These are phyloP conservation scores for Thecaphora thlaspeos DNA, from an alignment of 1,284 basidiomycete genomes.

Conservation along the genomic window DNA sequence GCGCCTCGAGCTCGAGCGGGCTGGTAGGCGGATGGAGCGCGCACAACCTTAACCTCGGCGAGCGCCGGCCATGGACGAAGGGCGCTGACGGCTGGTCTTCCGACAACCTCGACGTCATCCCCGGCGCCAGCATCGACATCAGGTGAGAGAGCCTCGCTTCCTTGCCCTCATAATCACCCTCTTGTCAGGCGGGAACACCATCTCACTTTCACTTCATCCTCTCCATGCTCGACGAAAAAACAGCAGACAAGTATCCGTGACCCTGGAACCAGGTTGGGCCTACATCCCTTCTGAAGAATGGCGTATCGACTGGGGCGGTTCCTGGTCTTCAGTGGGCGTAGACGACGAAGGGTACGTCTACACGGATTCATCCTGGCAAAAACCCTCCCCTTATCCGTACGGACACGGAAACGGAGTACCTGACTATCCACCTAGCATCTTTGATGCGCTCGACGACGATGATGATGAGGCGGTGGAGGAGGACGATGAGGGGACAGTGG, in stretches of 20 bases:
- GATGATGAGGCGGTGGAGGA: conserved; percentile 4
- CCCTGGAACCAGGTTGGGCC: conserved; percentile 49
- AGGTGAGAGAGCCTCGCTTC: conserved; percentile 11
- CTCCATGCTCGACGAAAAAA: no score
- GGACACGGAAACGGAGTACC: conserved; percentile 13
- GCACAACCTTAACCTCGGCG: conserved; percentile 31
- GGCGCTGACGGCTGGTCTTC: conserved; percentile 49
- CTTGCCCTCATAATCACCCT: neutral
- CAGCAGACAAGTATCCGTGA: conserved; percentile 47
- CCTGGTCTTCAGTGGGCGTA: conserved; percentile 52
- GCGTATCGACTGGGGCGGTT: conserved; percentile 56
- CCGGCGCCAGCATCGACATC: conserved; percentile 35
- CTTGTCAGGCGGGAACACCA: neutral
- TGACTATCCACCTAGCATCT: conserved; percentile 6
- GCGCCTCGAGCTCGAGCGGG: conserved; percentile 17
- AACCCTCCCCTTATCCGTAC: conserved; percentile 50
- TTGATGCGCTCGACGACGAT: conserved; percentile 7
- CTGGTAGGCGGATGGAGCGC: conserved; percentile 35
- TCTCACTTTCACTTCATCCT: no score
- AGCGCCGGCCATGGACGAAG: conserved; percentile 50
- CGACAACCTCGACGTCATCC: conserved; percentile 33
- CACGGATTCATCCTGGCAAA: conserved; percentile 53
- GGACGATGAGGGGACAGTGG: conserved; percentile 10
- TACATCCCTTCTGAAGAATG: conserved; percentile 55
- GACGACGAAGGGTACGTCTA: conserved; percentile 54